These are phyloP conservation scores for Aechmea fasciata DNA, from an alignment of 176 grass and related monocot species.

Conservation along the genomic window DNA sequence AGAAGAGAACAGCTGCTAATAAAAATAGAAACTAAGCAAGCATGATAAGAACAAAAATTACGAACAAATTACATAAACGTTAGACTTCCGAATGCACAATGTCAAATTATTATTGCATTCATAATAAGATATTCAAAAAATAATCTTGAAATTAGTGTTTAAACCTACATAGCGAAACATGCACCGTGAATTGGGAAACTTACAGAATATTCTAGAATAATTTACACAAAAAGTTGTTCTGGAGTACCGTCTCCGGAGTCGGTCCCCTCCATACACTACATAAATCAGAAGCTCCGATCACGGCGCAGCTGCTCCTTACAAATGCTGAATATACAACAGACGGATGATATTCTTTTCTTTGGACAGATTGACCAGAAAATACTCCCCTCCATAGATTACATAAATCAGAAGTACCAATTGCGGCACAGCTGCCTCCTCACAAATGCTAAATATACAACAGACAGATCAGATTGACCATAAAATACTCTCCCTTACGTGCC, in stretches of 20 bases:
- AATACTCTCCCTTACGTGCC: constrained; percentile 31
- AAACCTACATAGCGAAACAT: constrained; percentile 56
- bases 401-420: constrained; percentile 38
- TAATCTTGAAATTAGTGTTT: constrained; percentile 53
- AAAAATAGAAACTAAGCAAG: too few species aligned
- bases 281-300: constrained; percentile 40
- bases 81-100: too few species aligned
- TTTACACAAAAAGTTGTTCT: constrained; percentile 52
- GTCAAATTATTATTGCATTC: too few species aligned
- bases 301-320: constrained; percentile 29
- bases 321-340: constrained; percentile 32
- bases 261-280: constrained; percentile 45
- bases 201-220: constrained; percentile 61
- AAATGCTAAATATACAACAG: constrained; percentile 32
- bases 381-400: constrained; percentile 38
- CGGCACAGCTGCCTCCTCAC: constrained; percentile 30
- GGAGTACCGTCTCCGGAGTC: constrained; percentile 38
- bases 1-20: too few species aligned
- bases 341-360: constrained; percentile 29
- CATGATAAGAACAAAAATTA: too few species aligned
- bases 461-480: constrained; percentile 26
- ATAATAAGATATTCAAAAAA: too few species aligned
- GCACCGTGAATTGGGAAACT: constrained; percentile 57
- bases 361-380: constrained; percentile 35
- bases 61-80: too few species aligned